A percentile compares a stretch with the other conserved stretches of the same genome.
Evolutionary conservation across 1,284 basidiomycete species (phyloP).

Genomic region (Mycosarcoma mackinlayi): DNA sequence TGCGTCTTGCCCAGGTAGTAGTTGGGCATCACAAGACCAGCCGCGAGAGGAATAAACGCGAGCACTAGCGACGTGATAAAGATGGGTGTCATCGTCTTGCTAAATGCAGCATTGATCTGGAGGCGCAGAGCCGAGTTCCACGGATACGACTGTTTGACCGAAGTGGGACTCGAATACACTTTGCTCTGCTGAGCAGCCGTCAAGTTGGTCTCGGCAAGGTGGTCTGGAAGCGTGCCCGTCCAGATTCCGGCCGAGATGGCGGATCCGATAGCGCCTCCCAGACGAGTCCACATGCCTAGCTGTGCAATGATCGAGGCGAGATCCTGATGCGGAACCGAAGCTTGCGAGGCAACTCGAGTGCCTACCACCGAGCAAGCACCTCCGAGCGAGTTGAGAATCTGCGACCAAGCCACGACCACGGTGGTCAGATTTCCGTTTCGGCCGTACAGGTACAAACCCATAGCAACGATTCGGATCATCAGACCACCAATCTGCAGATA

Average conservation of each 20-base stretch:
- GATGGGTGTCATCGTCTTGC: conserved; percentile 23
- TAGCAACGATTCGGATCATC: conserved; percentile 27
- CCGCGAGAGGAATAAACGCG: conserved; percentile 68
- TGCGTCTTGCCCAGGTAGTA: conserved; percentile 70
- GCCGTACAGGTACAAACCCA: conserved; percentile 33
- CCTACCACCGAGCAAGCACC: conserved; percentile 65
- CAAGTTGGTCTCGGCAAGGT: conserved; percentile 70
- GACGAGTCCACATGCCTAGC: conserved; percentile 68
- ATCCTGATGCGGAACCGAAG: conserved; percentile 68
- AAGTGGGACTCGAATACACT: background rate
- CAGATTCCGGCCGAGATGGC: conserved; percentile 68
- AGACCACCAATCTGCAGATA: conserved; percentile 42
- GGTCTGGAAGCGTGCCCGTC: conserved; percentile 56
- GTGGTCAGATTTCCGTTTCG: conserved; percentile 23
- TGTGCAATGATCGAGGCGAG: conserved; percentile 69
- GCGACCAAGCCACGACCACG: conserved; percentile 21
- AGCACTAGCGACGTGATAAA: conserved; percentile 22
- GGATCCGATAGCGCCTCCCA: conserved; percentile 69
- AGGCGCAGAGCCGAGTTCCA: conserved; percentile 11
- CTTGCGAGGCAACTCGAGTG: conserved; percentile 68
- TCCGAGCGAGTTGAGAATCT: conserved; percentile 65
- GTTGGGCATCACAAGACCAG: conserved; percentile 68
- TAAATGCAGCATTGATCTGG: conserved; percentile 12
- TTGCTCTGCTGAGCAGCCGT: conserved; percentile 30
- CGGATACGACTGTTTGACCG: conserved; percentile 2